phyloP scores from a whole-genome alignment of 2,329 filamentous ascomycete species.

The Cryoendolithus antarcticus region DNA sequence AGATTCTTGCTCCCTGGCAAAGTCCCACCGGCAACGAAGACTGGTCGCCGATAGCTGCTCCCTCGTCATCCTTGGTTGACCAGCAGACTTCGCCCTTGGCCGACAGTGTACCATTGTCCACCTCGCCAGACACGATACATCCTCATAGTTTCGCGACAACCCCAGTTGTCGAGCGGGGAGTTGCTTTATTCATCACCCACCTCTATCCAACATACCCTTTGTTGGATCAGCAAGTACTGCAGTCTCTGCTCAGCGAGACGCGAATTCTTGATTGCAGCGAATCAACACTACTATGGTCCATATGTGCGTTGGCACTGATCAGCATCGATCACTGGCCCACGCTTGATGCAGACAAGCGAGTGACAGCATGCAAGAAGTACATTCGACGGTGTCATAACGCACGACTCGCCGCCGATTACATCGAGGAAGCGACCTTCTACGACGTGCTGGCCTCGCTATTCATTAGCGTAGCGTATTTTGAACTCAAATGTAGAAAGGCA shows the following conservation, averaged over 20 bases:
- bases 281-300: constrained; percentile 7
- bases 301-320: constrained; percentile 8
- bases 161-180: constrained; percentile 2
- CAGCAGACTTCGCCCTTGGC: no score
- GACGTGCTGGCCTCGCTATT: constrained; percentile 9
- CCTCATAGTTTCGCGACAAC: neutral
- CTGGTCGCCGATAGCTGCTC: neutral
- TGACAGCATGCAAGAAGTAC: constrained; percentile 2
- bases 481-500: constrained; percentile 10
- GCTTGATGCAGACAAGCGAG: constrained; percentile 7
- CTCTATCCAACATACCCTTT: constrained; percentile 9
- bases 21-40: neutral
- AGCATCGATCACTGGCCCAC: constrained; percentile 8
- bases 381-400: constrained; percentile 7
- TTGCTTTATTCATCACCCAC: constrained; percentile 9
- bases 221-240: constrained; percentile 2
- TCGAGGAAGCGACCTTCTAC: constrained; percentile 4
- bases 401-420: constrained; percentile 2
- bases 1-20: neutral
- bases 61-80: no score
- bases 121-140: neutral
- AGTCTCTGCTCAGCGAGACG: constrained; percentile 2
- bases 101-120: no score
- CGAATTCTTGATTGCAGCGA: neutral
- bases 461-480: constrained; percentile 9